Evolutionary conservation across 2,329 filamentous ascomycete species (phyloP).

Genomic region (Thermochaetoides dissita): DNA sequence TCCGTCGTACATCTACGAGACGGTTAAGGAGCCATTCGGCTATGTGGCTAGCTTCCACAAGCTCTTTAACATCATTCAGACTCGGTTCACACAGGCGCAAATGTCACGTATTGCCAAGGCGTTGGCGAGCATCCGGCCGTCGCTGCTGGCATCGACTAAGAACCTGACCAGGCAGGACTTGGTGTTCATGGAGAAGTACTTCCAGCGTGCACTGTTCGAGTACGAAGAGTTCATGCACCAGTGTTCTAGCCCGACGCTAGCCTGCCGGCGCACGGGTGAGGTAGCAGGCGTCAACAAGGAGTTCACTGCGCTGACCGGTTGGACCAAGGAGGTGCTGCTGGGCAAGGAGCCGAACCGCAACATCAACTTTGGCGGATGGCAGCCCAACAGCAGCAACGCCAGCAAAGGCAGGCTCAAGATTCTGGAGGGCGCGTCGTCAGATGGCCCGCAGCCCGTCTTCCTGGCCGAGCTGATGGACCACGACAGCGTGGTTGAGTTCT

Average conservation of each 20-base stretch:
- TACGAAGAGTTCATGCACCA: slow-evolving; percentile 87
- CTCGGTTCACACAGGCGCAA: slow-evolving; percentile 64
- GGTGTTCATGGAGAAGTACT: slow-evolving; percentile 94
- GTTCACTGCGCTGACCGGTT: slow-evolving; percentile 89
- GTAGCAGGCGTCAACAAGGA: slow-evolving; percentile 94
- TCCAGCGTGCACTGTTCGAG: slow-evolving; percentile 83
- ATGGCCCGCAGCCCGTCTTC: slow-evolving; percentile 62
- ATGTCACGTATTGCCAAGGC: slow-evolving; percentile 74
- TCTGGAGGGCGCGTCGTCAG: slow-evolving; percentile 20
- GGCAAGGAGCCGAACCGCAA: slow-evolving; percentile 82
- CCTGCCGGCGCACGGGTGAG: slow-evolving; percentile 83
- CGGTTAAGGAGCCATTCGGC: slow-evolving; percentile 78
- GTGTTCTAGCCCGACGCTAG: slow-evolving; percentile 78
- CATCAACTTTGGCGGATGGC: slow-evolving; percentile 52
- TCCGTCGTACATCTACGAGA: slow-evolving; percentile 75
- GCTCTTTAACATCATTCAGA: slow-evolving; percentile 65
- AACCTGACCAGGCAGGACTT: slow-evolving; percentile 80
- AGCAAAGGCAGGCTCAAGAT: slow-evolving; percentile 28
- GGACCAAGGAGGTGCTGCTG: slow-evolving; percentile 78
- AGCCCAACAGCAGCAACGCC: slow-evolving; percentile 28
- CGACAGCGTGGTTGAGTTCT: slow-evolving; percentile 84
- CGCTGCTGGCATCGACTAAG: slow-evolving; percentile 81
- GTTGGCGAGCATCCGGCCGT: slow-evolving; percentile 77
- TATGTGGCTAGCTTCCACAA: slow-evolving; percentile 86
- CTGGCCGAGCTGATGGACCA: slow-evolving; percentile 87